Conservation (phyloP, 2,329 filamentous ascomycete species). For the Cordyceps cicadae region DNA sequence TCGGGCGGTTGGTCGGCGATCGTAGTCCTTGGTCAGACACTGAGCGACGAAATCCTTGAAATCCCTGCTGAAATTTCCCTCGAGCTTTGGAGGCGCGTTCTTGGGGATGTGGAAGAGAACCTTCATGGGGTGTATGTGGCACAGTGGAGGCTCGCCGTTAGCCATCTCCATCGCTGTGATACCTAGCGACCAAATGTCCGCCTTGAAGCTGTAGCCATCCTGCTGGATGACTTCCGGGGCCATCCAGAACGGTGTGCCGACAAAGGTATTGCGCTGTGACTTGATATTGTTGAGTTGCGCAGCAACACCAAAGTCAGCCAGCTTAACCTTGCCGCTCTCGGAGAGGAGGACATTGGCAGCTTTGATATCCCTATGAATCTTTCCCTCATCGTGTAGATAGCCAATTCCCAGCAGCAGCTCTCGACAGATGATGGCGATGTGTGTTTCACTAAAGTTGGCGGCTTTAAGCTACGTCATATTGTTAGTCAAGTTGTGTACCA, state of each 20-base stretch:
- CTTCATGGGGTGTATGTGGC: slow-evolving; percentile 85
- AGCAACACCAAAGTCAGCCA: slow-evolving; percentile 94
- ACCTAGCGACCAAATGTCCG: slow-evolving; percentile 87
- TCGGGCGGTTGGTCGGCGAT: slow-evolving; percentile 73
- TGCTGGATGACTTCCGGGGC: slow-evolving; percentile 91
- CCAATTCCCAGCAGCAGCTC: slow-evolving; percentile 85
- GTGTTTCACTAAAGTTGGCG: slow-evolving; percentile 75
- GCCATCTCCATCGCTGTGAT: slow-evolving; percentile 89
- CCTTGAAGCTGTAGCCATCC: slow-evolving; percentile 74
- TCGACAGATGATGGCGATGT: slow-evolving; percentile 90
- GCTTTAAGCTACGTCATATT: slow-evolving; percentile 63
- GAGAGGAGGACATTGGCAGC: slow-evolving; percentile 94
- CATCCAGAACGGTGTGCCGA: slow-evolving; percentile 97
- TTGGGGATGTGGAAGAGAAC: slow-evolving; percentile 88
- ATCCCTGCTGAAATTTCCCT: slow-evolving; percentile 78
- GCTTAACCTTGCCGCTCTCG: slow-evolving; percentile 80
- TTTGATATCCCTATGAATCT: slow-evolving; percentile 96
- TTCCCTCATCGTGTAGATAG: slow-evolving; percentile 87
- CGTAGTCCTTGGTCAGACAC: slow-evolving; percentile 87
- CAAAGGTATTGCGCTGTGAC: slow-evolving; percentile 93
- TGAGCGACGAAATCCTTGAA: slow-evolving; percentile 91
- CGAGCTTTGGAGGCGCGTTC: slow-evolving; percentile 72
- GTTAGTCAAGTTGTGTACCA: slow-evolving; percentile 21
- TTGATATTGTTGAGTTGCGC: slow-evolving; percentile 97
- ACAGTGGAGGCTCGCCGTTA: slow-evolving; percentile 80